phyloP scores from a whole-genome alignment of 495 filamentous ascomycete genomes.

The Neurospora sp. region DNA sequence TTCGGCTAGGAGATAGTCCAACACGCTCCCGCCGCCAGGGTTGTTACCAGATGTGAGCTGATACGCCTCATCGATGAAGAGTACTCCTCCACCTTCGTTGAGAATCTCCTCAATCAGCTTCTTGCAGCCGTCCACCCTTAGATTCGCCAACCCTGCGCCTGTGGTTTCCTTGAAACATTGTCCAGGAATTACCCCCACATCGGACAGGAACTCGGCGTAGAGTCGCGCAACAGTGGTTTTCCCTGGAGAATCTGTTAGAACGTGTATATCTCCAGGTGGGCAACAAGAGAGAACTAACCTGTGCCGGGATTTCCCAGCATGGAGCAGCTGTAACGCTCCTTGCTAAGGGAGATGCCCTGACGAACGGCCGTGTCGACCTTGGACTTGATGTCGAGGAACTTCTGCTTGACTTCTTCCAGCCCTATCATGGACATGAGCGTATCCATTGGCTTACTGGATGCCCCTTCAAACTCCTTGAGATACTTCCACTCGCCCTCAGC shows the following conservation, averaged over 20 bases:
- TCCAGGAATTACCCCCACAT: slow-evolving; percentile 47
- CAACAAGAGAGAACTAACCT: slow-evolving; percentile 32
- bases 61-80: slow-evolving; percentile 76
- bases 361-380: slow-evolving; percentile 52
- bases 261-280: not conserved
- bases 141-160: slow-evolving; percentile 55
- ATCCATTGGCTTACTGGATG: slow-evolving; percentile 50
- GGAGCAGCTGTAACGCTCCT: slow-evolving; percentile 51
- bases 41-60: slow-evolving; percentile 51
- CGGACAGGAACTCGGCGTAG: slow-evolving; percentile 59
- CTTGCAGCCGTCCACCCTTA: slow-evolving; percentile 47
- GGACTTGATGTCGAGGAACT: slow-evolving; percentile 55
- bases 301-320: slow-evolving; percentile 77
- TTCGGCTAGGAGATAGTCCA: slow-evolving; percentile 67
- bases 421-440: slow-evolving; percentile 62
- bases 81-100: slow-evolving; percentile 52
- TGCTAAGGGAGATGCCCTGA: slow-evolving; percentile 45
- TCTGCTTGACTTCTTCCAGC: slow-evolving; percentile 56
- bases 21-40: slow-evolving; percentile 46
- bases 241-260: slow-evolving; percentile 28
- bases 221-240: slow-evolving; percentile 78
- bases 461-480: slow-evolving; percentile 43
- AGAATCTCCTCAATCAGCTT: slow-evolving; percentile 48
- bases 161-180: slow-evolving; percentile 55
- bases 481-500: slow-evolving; percentile 48